A percentile compares a stretch with the other conserved stretches of the same genome.
Evolutionary conservation across 805 yeast species (phyloP).

Genomic region (Metschnikowia shivogae): DNA sequence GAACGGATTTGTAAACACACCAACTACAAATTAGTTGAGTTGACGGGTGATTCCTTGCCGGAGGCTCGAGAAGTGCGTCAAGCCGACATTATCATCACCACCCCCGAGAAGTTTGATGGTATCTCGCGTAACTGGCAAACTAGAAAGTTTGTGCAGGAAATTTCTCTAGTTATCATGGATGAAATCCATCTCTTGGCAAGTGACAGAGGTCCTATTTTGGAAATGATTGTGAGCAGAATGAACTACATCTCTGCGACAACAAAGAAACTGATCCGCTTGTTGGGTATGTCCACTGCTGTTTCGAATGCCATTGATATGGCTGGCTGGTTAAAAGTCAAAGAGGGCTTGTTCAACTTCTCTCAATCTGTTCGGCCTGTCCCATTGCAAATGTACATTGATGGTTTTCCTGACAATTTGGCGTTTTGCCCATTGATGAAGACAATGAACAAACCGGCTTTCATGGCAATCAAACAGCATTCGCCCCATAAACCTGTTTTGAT

Average conservation of each 20-base stretch:
- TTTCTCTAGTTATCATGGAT: slow-evolving; percentile 78
- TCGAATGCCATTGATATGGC: slow-evolving; percentile 85
- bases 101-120: slow-evolving; percentile 87
- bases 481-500: slow-evolving; percentile 79
- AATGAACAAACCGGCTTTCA: slow-evolving; percentile 85
- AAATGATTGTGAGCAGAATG: slow-evolving; percentile 87
- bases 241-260: slow-evolving; percentile 63
- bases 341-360: slow-evolving; percentile 76
- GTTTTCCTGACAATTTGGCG: slow-evolving; percentile 76
- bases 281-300: slow-evolving; percentile 84
- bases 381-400: slow-evolving; percentile 80
- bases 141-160: slow-evolving; percentile 67
- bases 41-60: slow-evolving; percentile 81
- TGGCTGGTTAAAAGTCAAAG: slow-evolving; percentile 72
- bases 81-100: slow-evolving; percentile 75
- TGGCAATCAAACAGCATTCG: slow-evolving; percentile 89
- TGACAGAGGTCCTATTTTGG: slow-evolving; percentile 83
- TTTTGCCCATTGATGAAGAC: slow-evolving; percentile 83
- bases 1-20: slow-evolving; percentile 47
- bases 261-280: slow-evolving; percentile 54
- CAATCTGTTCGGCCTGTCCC: slow-evolving; percentile 84
- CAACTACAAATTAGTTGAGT: slow-evolving; percentile 56
- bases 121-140: slow-evolving; percentile 84
- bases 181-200: slow-evolving; percentile 81
- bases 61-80: slow-evolving; percentile 60